Evolutionary conservation across 495 filamentous ascomycete species (phyloP).

Genomic region (Beverwykella pulmonaria): DNA sequence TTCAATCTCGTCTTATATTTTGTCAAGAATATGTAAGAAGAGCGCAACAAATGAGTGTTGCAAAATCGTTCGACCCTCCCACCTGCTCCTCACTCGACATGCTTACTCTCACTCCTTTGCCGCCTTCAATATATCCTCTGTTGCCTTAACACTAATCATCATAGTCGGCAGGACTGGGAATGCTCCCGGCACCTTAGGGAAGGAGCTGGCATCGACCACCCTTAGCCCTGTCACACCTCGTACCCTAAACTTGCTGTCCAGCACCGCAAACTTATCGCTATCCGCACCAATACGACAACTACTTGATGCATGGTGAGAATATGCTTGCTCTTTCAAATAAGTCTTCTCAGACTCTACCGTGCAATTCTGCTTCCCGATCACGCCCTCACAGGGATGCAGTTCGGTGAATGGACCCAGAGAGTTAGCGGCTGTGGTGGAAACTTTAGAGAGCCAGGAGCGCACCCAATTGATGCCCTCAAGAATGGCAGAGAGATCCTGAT

Average conservation of each 20-base stretch:
- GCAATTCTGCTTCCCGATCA: constrained; percentile 31
- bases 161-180: constrained; percentile 29
- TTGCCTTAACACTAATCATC: constrained; percentile 30
- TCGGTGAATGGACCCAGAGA: constrained; percentile 29
- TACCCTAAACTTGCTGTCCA: constrained; percentile 35
- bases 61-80: too few relatives aligned
- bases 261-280: constrained; percentile 30
- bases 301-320: constrained; percentile 29
- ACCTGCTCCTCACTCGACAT: too few relatives aligned
- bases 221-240: constrained; percentile 33
- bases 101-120: neutral
- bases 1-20: too few relatives aligned
- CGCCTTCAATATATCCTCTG: constrained; percentile 1
- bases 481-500: constrained; percentile 25
- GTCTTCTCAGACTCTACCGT: constrained; percentile 31
- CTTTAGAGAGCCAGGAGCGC: constrained; percentile 30
- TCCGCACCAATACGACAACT: constrained; percentile 26
- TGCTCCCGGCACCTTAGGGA: constrained; percentile 35
- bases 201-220: constrained; percentile 38
- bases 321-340: constrained; percentile 36
- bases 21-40: too few relatives aligned
- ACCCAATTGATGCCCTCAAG: constrained; percentile 32
- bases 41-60: too few relatives aligned
- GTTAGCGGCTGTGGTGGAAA: neutral
- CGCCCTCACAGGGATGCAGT: constrained; percentile 30